Percentiles rank a stretch among this genome's conserved stretches.
Evolutionary conservation across 306 rosid species (phyloP).

Genomic region (Sicyos baderoa): DNA sequence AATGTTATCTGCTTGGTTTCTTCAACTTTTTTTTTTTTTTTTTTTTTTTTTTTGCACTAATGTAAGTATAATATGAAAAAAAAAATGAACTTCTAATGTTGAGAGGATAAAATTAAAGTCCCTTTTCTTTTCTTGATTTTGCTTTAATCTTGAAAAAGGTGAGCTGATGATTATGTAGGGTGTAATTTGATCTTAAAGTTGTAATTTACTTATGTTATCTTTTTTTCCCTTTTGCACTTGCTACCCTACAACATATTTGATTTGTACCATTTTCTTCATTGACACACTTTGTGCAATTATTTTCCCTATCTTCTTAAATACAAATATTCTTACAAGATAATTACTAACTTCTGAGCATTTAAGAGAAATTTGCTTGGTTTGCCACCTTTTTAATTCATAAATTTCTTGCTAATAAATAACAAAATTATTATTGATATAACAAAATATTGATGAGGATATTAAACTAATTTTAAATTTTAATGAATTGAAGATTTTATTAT

Average conservation of each 20-base stretch:
- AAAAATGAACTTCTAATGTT: slow-evolving; percentile 24
- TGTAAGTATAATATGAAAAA: slow-evolving; percentile 18
- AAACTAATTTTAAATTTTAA: no score
- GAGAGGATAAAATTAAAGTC: slow-evolving; percentile 24
- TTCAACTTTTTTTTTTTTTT: neutral
- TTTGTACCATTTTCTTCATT: neutral
- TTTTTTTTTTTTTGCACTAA: slow-evolving; percentile 14
- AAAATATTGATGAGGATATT: no score
- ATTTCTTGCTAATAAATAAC: no score
- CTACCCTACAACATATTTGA: neutral
- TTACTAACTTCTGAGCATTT: neutral
- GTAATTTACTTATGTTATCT: neutral
- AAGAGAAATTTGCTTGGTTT: neutral
- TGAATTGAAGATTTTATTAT: no score
- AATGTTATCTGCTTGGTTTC: slow-evolving; percentile 11
- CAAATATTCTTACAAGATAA: neutral
- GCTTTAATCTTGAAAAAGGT: slow-evolving; percentile 12
- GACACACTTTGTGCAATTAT: neutral
- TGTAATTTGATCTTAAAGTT: neutral
- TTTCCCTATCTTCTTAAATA: neutral
- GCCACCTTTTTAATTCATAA: no score
- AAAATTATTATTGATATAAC: no score
- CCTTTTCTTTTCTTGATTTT: slow-evolving; percentile 4
- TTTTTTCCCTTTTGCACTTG: neutral
- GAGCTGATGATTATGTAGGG: slow-evolving; percentile 24